Evolutionary conservation across 2,329 filamentous ascomycete genomes (phyloP).

Genomic region (Diaporthe aspalathi): DNA sequence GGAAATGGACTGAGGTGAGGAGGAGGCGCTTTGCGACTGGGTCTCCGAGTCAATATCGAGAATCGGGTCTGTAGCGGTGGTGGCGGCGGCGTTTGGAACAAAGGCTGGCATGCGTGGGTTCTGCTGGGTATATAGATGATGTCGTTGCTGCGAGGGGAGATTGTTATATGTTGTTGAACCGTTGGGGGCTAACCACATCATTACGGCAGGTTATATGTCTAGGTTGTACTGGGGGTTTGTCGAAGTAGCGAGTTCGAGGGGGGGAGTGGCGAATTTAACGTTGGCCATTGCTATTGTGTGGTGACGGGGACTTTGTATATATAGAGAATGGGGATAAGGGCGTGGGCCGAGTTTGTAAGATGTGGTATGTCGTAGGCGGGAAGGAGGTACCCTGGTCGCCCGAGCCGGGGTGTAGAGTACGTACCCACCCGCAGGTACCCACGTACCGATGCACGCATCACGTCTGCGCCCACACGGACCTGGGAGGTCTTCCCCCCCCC

Average conservation of each 20-base stretch:
- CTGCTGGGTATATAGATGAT: slow-evolving; percentile 37
- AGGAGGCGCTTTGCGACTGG: slow-evolving; percentile 43
- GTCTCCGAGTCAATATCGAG: slow-evolving; percentile 42
- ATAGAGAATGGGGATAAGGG: slow-evolving; percentile 25
- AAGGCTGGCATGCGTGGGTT: slow-evolving; percentile 11
- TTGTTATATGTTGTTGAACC: slow-evolving; percentile 41
- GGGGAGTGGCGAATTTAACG: slow-evolving; percentile 33
- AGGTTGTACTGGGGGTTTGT: background rate
- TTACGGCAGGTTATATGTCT: slow-evolving; percentile 18
- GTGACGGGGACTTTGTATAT: slow-evolving; percentile 35
- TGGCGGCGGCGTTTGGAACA: background rate
- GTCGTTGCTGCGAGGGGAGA: slow-evolving; percentile 41
- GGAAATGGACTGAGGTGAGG: slow-evolving; percentile 47
- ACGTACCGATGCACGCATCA: too few relatives aligned
- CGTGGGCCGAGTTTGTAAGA: slow-evolving; percentile 33
- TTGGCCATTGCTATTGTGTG: slow-evolving; percentile 17
- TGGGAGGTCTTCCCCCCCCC: background rate
- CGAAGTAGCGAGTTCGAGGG: slow-evolving; percentile 8
- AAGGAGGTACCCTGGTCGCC: slow-evolving; percentile 16
- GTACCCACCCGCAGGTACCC: background rate
- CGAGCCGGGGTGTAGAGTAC: background rate
- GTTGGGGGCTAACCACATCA: slow-evolving; percentile 36
- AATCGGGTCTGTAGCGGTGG: slow-evolving; percentile 40
- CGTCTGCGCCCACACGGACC: background rate
- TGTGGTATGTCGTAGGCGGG: slow-evolving; percentile 33